Evolutionary conservation across 2,329 filamentous ascomycete species (phyloP), one percentile per base, ranked within the genome.

Genomic region (Epichloe elymi): DNA sequence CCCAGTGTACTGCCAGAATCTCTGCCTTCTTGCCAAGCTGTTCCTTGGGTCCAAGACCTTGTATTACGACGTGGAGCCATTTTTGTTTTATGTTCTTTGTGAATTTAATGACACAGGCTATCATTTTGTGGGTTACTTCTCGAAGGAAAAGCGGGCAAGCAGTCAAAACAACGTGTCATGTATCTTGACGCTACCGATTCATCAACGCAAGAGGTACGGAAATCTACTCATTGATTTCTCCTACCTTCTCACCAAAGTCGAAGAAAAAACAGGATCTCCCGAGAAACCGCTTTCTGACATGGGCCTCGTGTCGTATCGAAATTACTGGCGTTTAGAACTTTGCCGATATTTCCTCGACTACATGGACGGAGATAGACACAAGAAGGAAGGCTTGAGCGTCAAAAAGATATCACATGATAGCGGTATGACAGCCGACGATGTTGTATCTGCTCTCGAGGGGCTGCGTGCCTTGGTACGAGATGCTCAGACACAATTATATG

Each of bases 41-140:
- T 98, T 98, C 65, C 76, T 98, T n/a, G 93, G 94, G 20, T 96
- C 94, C 50, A 98, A 98, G 67, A 98, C 93, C 0, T 76, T 97
- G 4, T 97, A 97, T 71, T 97, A 97, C 69, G 91, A 97, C 61
- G 91, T 97, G 2, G 91, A 97, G 58, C 93, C 91, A 0, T 97
- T 97, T 65, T 69, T 97, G 6, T 97, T 97, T 71, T 97, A 97
- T 65, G 90, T 96, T 59, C 87, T 97, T 71, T 95, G 89, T 57
- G 93, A 95, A 60, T 91, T 90, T 59, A 87, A 96, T 61, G 85
- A 93, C 51, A 79, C 85, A 17, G 91, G 91, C 17, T 96, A 93
- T 63, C 93, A 96, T 64, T 93, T 98, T 58, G 91, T 97, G 26
- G 93, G 93, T n/a, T 98, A 98, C 64, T 98, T 98, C 61, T 97